Conservation (phyloP, 306 rosid genomes). For the Delonix regia region DNA sequence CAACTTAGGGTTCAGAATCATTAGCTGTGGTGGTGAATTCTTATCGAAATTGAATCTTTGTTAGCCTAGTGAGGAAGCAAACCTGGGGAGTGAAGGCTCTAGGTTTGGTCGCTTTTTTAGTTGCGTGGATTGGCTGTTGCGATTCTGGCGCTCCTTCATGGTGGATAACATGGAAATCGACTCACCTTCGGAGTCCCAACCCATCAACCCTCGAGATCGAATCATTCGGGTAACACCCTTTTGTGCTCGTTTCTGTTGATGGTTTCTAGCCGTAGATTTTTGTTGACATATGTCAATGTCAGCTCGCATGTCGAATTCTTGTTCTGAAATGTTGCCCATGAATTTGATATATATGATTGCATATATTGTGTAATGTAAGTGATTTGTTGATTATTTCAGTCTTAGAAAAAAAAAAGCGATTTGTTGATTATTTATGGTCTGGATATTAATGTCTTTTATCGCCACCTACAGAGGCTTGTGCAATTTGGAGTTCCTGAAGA, state of each 20-base stretch:
- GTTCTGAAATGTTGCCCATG: not conserved
- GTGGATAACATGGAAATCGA: conserved; percentile 76
- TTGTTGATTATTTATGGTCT: conserved; percentile 5
- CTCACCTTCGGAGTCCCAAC: conserved; percentile 46
- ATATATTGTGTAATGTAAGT: not conserved
- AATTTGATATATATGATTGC: not conserved
- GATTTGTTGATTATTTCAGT: conserved; percentile 7
- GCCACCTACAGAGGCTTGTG: conserved; percentile 68
- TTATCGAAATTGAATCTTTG: not conserved
- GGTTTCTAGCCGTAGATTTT: conserved; percentile 15
- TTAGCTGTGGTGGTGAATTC: not conserved
- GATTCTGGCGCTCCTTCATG: conserved; percentile 56
- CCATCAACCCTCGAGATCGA: conserved; percentile 71
- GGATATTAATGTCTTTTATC: conserved; percentile 33
- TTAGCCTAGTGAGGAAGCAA: conserved; percentile 32
- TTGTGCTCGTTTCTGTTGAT: not conserved
- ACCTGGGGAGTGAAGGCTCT: conserved; percentile 68
- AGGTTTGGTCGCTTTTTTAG: conserved; percentile 57
- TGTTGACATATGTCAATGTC: not conserved
- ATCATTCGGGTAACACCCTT: conserved; percentile 57
- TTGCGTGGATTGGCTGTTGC: conserved; percentile 55
- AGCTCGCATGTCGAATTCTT: not conserved
- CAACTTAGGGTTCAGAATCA: conserved; percentile 1
- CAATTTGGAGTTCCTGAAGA: conserved; percentile 69
- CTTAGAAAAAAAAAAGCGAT: too few species aligned